Conservation (phyloP, 164 flowering plant species). For the Aristolochia californica region DNA sequence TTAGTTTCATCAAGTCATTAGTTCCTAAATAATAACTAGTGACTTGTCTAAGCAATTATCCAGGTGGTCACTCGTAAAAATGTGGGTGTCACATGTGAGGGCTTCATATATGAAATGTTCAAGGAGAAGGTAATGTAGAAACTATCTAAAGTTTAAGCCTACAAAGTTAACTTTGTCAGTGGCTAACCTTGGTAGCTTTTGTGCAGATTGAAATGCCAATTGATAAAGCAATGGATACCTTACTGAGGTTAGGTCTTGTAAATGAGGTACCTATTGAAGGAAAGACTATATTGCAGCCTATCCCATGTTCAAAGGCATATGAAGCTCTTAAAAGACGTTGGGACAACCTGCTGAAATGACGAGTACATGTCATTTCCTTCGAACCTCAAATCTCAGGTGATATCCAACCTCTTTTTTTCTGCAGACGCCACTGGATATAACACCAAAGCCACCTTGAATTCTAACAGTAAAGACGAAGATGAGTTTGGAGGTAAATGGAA, state of each 20-base stretch:
- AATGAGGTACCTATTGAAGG: slow-evolving; percentile 32
- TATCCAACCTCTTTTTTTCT: neutral
- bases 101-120: slow-evolving; percentile 52
- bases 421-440: neutral
- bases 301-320: slow-evolving; percentile 48
- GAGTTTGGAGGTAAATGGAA: neutral
- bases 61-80: slow-evolving; percentile 31
- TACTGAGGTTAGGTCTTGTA: slow-evolving; percentile 65
- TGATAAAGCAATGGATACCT: slow-evolving; percentile 54
- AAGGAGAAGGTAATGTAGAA: slow-evolving; percentile 45
- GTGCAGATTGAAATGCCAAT: slow-evolving; percentile 86
- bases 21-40: too few relatives aligned
- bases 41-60: slow-evolving; percentile 6
- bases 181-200: neutral
- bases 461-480: neutral
- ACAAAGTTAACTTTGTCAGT: neutral
- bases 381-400: too few relatives aligned
- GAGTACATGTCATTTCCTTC: neutral
- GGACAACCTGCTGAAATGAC: slow-evolving; percentile 40
- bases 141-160: neutral
- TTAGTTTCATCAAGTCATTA: too few relatives aligned
- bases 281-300: slow-evolving; percentile 31
- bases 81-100: slow-evolving; percentile 59
- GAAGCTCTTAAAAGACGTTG: slow-evolving; percentile 55
- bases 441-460: neutral